Base-by-base conservation (phyloP, 345 rosid genomes). In the Brassica carinata region DNA sequence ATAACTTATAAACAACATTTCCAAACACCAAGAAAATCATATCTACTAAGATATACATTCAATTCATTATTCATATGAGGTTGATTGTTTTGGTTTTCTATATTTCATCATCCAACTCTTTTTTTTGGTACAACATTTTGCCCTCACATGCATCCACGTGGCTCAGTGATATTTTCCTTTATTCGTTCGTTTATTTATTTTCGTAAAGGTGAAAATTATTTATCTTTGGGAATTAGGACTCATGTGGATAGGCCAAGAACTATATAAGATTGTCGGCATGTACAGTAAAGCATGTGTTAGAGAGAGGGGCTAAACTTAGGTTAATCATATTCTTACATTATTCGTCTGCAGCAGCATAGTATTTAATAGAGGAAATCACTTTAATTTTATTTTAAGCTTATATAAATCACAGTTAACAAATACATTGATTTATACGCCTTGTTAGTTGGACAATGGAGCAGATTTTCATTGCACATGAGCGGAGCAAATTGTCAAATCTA, bases 71-170 rank as follows among this genome's bases (percentile, higher is more conserved):
- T 10, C 45, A 40, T 40, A 40, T 40, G 13, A 9, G 48, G 48
- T 40, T 40, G n/a, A 36, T 13, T 68, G 14, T 33, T 59, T 36
- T 45, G 61, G 26, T 17, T 45, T 8, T 14, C 13, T 11, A 6
- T 65, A 62, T 11, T 31, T 7, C 18, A 11, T 59, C n/a, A 34
- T 45, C 43, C 48, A 75, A 34, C n/a, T 64, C 72, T 27, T 11
- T 36, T 48, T 14, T 45, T 78, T 61, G 27, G 30, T 15, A 33
- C 9, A 2, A 0, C 13, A 33, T 62, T 65, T 81, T 64, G 70
- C 77, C 84, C 77, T 73, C 81, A 81, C 81, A 81, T 81, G 81
- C 65, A 76, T 36, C 81, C 81, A 76, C 84, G 84, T 81, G 68
- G 77, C 43, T 67, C 17, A 8, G 7, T 76, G 23, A 71, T 55